Conservation (phyloP, 176 grass and related monocot genomes). For the Carex littledalei region DNA sequence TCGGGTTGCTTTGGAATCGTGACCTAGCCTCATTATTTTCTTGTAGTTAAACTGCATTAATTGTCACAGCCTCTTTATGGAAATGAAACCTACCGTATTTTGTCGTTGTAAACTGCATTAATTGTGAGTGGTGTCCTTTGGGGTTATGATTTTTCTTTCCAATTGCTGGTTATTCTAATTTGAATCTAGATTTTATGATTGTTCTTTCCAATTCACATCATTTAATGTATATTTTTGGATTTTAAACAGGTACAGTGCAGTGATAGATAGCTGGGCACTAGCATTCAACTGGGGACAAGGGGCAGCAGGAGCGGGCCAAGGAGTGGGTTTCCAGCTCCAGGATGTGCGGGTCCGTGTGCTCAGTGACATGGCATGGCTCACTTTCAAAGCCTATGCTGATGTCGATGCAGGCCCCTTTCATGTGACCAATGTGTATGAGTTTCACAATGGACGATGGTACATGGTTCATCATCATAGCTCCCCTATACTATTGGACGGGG, state of each 20-base stretch:
- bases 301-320: conserved; percentile 68
- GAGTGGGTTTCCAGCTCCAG: conserved; percentile 52
- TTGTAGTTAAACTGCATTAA: not conserved
- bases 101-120: too few relatives aligned
- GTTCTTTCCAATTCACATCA: not conserved
- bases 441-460: conserved; percentile 57
- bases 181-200: not conserved
- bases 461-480: conserved; percentile 94
- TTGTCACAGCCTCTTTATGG: too few relatives aligned
- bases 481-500: conserved; percentile 30
- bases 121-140: too few relatives aligned
- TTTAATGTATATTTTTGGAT: conserved; percentile 6
- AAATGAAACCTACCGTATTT: too few relatives aligned
- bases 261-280: conserved; percentile 71
- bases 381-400: conserved; percentile 60
- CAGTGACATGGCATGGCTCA: conserved; percentile 69
- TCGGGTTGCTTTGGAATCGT: not conserved
- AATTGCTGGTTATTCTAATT: not conserved
- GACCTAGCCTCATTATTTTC: not conserved
- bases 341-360: conserved; percentile 71
- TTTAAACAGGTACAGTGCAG: conserved; percentile 52
- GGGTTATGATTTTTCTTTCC: not conserved
- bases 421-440: conserved; percentile 83
- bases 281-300: conserved; percentile 93
- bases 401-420: conserved; percentile 42